Base-by-base conservation (phyloP, 805 yeast species). In the Ogataea naganishii region DNA sequence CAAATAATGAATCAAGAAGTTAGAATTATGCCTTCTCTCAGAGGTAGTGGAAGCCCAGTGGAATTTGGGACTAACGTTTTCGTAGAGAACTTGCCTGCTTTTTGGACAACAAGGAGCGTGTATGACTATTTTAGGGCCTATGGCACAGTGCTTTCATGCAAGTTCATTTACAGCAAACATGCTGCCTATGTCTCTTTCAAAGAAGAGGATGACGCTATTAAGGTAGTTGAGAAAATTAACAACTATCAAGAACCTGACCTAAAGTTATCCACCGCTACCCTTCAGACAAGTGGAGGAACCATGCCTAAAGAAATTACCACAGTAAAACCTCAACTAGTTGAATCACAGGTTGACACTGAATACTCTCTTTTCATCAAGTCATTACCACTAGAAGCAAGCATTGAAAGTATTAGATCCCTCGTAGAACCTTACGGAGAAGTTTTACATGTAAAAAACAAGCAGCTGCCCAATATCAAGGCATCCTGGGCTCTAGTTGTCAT, bases 11-110 rank as follows among this genome's bases (percentile, higher is more conserved):
- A 51, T 10, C 56, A 58, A 15, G 78, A 70, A 35, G 58, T 72
- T 14, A 55, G 76, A 43, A 70, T 72, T 14, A 69, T 72, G 76
- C 73, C 71, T 4, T 69, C 75, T 0, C 37, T 70, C 29, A 62
- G 73, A 39, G 68, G 70, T 26, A 48, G 55, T 18, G 30, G 36
- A 4, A 50, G 49, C 33, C 53, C 66, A 35, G 64, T 60, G 24
- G 49, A 47, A 29, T 43, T 66, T 23, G 75, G 75, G 1, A 63
- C 72, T 1, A 72, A 72, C 37, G 64, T 72, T 0, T 67, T 68
- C 33, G 52, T 72, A 32, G 57, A 72, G 5, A 65, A 68, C 30
- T 47, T 72, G 24, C 62, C 69, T 1, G 44, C 56, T 18, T 24
- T 41, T 9, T 39, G 64, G 22, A 59, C 47, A 9, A 46, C 58